Percentiles rank a stretch among this genome's conserved stretches.
Conservation (phyloP, 495 filamentous ascomycete species). For the Chaetomium tenue region DNA sequence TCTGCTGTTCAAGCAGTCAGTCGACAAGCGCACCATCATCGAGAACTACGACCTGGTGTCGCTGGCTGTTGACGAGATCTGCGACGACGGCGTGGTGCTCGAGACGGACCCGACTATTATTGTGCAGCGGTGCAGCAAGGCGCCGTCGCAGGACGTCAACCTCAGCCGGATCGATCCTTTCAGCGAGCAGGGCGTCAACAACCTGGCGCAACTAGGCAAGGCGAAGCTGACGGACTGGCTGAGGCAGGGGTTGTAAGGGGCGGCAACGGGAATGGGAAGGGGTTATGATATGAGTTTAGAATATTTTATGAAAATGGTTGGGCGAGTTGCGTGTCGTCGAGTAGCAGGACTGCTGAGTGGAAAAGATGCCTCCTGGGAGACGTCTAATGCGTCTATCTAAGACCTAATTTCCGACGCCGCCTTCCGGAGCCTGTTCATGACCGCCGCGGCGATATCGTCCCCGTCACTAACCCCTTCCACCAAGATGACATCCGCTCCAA, state of each 20-base stretch:
- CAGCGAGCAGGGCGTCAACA: conserved; percentile 91
- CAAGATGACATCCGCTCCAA: conserved; percentile 78
- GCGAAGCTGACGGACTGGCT: conserved; percentile 85
- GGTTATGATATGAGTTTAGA: conserved; percentile 13
- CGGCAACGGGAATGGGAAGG: background rate
- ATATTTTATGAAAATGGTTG: background rate
- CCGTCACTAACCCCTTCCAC: conserved; percentile 87
- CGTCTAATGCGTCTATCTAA: conserved; percentile 34
- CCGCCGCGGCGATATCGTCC: conserved; percentile 80
- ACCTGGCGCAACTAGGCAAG: conserved; percentile 94
- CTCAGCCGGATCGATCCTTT: conserved; percentile 86
- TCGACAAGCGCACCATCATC: conserved; percentile 94
- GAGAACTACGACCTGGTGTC: conserved; percentile 96
- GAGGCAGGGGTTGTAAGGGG: conserved; percentile 64
- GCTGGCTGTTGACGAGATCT: conserved; percentile 90
- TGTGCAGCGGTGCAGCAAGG: conserved; percentile 82
- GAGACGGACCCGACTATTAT: conserved; percentile 95
- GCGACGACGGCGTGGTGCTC: conserved; percentile 94
- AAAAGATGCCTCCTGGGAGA: conserved; percentile 25
- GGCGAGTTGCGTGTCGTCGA: conserved; percentile 1
- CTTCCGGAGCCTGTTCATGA: conserved; percentile 95
- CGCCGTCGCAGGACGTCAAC: conserved; percentile 87
- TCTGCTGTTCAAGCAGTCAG: conserved; percentile 89
- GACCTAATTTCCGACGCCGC: conserved; percentile 62
- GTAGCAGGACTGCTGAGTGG: background rate